These are phyloP conservation scores for Dacryopinax spathularia DNA, from an alignment of 768 basidiomycete genomes.

Conservation along the genomic window DNA sequence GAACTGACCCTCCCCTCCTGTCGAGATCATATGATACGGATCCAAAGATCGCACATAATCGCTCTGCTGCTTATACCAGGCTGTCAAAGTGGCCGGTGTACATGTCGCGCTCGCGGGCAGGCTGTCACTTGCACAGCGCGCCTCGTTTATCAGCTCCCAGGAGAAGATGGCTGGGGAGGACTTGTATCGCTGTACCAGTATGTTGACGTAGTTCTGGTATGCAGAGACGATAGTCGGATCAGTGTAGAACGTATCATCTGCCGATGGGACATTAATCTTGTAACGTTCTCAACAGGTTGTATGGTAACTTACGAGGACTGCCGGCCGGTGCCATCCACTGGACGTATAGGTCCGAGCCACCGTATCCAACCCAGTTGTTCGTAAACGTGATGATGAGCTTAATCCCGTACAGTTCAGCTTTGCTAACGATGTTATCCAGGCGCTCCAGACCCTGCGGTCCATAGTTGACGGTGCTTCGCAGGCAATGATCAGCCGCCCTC, in stretches of 20 bases:
- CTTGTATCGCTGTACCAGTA: not conserved
- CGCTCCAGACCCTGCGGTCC: conserved; percentile 4
- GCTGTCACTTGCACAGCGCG: conserved; percentile 8
- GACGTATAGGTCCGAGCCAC: conserved; percentile 25
- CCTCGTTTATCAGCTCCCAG: conserved; percentile 11
- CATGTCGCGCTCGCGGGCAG: conserved; percentile 37
- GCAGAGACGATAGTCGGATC: conserved; percentile 19
- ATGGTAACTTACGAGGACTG: not conserved
- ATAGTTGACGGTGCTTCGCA: conserved; percentile 8
- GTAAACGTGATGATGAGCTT: conserved; percentile 25
- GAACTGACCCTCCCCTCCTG: conserved; percentile 45
- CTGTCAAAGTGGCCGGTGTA: conserved; percentile 32
- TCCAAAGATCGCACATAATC: conserved; percentile 42
- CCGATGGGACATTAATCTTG: not conserved
- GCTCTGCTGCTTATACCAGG: conserved; percentile 40
- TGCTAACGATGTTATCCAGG: conserved; percentile 6
- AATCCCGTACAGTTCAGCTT: not conserved
- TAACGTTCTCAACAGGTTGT: no score
- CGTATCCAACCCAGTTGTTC: conserved; percentile 37
- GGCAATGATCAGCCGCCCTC: no score
- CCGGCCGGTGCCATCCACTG: conserved; percentile 19
- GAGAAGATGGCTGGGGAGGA: conserved; percentile 8
- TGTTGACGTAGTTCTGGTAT: conserved; percentile 17
- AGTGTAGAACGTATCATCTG: conserved; percentile 20
- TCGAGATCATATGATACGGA: conserved; percentile 39